These are phyloP conservation scores for Sarocladium brachiariae DNA, from an alignment of 2,329 filamentous ascomycete species.

Conservation along the genomic window DNA sequence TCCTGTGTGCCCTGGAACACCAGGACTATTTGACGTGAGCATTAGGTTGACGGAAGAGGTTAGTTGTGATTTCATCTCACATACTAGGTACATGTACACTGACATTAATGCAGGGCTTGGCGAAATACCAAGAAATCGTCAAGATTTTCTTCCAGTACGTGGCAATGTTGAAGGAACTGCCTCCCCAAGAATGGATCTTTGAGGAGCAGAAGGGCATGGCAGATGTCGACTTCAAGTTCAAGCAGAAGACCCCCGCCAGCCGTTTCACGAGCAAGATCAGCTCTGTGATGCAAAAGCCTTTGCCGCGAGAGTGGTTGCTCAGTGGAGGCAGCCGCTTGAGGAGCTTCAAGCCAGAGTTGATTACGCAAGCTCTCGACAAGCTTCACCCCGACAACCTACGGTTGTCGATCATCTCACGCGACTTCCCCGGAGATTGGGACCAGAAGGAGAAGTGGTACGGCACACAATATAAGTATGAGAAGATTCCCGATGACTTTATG, in stretches of 20 bases:
- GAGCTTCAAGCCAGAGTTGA: slow-evolving; percentile 72
- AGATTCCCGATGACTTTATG: slow-evolving; percentile 70
- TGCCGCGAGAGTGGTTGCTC: slow-evolving; percentile 80
- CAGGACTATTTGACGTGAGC: slow-evolving; percentile 72
- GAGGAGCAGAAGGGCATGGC: slow-evolving; percentile 85
- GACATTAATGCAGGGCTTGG: slow-evolving; percentile 49
- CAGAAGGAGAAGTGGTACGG: slow-evolving; percentile 96
- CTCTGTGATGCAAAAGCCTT: slow-evolving; percentile 83
- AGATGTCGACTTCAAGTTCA: slow-evolving; percentile 92
- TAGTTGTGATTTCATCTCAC: slow-evolving; percentile 15
- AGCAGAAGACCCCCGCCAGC: slow-evolving; percentile 84
- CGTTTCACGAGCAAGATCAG: slow-evolving; percentile 82
- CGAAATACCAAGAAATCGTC: slow-evolving; percentile 73
- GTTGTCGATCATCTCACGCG: slow-evolving; percentile 74
- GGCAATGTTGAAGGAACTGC: slow-evolving; percentile 70
- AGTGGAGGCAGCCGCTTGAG: slow-evolving; percentile 72
- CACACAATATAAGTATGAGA: slow-evolving; percentile 82
- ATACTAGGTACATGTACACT: slow-evolving; percentile 9
- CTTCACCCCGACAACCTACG: slow-evolving; percentile 86
- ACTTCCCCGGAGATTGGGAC: slow-evolving; percentile 77
- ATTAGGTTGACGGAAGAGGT: slow-evolving; percentile 79
- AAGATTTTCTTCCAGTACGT: slow-evolving; percentile 90
- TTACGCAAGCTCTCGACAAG: slow-evolving; percentile 65
- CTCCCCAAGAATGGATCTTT: slow-evolving; percentile 88
- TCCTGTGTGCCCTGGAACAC: slow-evolving; percentile 67